A percentile compares a stretch with the other conserved stretches of the same genome.
Conservation (phyloP, 2,329 filamentous ascomycete species). For the Leptographium flavum region DNA sequence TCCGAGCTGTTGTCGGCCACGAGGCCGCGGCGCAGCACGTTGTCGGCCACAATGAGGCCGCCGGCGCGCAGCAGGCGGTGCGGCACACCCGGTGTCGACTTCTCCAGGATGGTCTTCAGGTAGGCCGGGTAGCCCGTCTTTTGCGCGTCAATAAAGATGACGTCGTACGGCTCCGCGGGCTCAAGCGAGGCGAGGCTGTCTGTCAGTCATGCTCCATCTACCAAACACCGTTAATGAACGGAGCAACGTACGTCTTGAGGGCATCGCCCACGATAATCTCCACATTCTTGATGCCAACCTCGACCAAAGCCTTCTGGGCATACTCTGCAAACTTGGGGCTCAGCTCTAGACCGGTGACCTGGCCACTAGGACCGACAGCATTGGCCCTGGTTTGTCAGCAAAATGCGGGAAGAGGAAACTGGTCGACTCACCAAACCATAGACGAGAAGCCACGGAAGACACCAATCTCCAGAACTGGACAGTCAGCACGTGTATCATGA, state of each 20-base stretch:
- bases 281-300: constrained; percentile 27
- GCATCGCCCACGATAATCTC: constrained; percentile 33
- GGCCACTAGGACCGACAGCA: constrained; percentile 26
- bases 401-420: too few species aligned
- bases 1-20: constrained; percentile 24
- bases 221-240: not conserved
- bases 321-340: constrained; percentile 26
- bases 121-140: constrained; percentile 37
- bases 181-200: constrained; percentile 19
- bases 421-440: constrained; percentile 28
- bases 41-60: constrained; percentile 39
- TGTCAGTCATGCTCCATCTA: not conserved
- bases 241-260: constrained; percentile 25
- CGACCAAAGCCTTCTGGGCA: constrained; percentile 24
- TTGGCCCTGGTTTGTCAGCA: constrained; percentile 22
- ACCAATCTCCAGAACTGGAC: constrained; percentile 32
- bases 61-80: constrained; percentile 30
- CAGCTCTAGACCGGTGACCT: constrained; percentile 31
- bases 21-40: constrained; percentile 33
- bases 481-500: too few species aligned
- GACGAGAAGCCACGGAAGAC: constrained; percentile 35
- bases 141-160: constrained; percentile 40
- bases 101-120: constrained; percentile 27
- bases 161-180: constrained; percentile 30
- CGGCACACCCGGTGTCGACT: constrained; percentile 23